Base-by-base conservation (phyloP, 306 rosid genomes). In the Vigna radiata region DNA sequence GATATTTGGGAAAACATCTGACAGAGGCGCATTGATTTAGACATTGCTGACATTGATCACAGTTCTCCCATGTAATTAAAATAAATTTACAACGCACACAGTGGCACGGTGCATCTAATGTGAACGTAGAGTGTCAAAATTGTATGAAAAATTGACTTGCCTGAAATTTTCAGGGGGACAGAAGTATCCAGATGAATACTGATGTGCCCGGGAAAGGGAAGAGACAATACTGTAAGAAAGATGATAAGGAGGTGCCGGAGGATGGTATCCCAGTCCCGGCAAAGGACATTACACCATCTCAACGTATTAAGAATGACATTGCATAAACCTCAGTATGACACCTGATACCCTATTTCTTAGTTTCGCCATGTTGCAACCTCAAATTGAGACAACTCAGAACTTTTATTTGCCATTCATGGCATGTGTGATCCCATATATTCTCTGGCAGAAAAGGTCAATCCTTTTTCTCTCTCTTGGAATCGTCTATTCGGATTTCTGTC, bases 271-370 rank as follows among this genome's bases (percentile, higher is more conserved):
- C 71, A 41, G 80, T 23, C 73, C 71, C 78, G 70, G 83, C 53
- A 53, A 11, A 37, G 47, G 36, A 76, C 36, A 29, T 43, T 31
- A 1, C 41, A 52, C 13, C 43, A 41, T 18, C 31, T 6, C 60
- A 48, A n/a, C 7, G 44, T 56, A 55, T 55, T 47, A 56, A 33
- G 84, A 54, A 74, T n/a, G 66, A 53, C 50, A 62, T 18, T 52
- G 62, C 18, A 48, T 47, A 68, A 16, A 60, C 10, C 52, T 39
- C 23, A 60, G 60, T 19, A 41, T 67, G 79, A 66, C 72, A 72
- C 68, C 58, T 33, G 17, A 60, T 29, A 36, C 78, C 78, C 85
- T 82, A 70, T 76, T 76, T 78, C 72, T 49, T 82, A 76, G 85
- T 72, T 23, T 65, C 53, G 41, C 56, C 66, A 76, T 13, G 85